These are phyloP conservation scores for Avicennia marina DNA, from an alignment of 257 asterid species.

Conservation along the genomic window DNA sequence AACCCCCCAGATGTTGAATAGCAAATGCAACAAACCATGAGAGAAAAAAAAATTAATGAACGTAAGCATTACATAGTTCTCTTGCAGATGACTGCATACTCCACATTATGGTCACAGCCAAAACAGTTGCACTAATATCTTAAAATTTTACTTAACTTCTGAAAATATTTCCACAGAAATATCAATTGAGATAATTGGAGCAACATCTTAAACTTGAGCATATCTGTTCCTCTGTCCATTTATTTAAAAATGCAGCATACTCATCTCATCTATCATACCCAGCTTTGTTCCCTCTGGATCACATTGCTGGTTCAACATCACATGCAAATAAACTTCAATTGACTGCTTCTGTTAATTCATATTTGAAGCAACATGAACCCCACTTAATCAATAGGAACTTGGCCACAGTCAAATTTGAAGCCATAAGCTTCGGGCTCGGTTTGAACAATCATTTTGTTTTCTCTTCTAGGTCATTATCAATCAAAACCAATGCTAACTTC, in stretches of 20 bases:
- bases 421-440: conserved; percentile 8
- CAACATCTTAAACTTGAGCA: conserved; percentile 13
- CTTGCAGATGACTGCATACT: background rate
- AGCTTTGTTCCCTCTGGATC: background rate
- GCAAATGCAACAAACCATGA: conserved; percentile 11
- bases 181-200: background rate
- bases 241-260: conserved; percentile 19
- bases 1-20: conserved; percentile 8
- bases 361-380: conserved; percentile 13
- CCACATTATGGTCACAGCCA: conserved; percentile 3
- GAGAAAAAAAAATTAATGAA: background rate
- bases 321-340: too few relatives aligned
- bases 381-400: conserved; percentile 14
- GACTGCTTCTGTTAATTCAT: background rate
- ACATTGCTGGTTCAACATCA: too few relatives aligned
- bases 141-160: conserved; percentile 4
- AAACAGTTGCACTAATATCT: conserved; percentile 1
- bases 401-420: conserved; percentile 6
- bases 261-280: background rate
- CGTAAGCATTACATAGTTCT: conserved; percentile 9
- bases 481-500: background rate
- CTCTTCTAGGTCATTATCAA: too few relatives aligned
- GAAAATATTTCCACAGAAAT: conserved; percentile 18
- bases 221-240: background rate
- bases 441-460: conserved; percentile 10